Evolutionary conservation across 208 protist genomes (phyloP).

Genomic region (Acanthamoeba healyi): DNA sequence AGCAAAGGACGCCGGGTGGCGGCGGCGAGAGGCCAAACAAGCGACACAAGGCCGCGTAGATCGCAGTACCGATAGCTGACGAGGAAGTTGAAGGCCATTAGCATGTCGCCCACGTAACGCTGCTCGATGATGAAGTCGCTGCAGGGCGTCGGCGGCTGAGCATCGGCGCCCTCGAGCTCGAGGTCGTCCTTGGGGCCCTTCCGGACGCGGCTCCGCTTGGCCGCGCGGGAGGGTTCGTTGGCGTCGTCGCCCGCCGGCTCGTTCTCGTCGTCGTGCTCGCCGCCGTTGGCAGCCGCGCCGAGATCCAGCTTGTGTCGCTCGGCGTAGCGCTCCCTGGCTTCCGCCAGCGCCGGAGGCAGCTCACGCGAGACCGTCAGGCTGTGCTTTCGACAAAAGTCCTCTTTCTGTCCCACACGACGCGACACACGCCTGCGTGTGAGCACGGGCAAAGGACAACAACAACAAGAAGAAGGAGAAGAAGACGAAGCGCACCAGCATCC

Average conservation of each 20-base stretch:
- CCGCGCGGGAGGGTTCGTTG: not conserved
- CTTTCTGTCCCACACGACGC: not conserved
- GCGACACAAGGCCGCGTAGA: not conserved
- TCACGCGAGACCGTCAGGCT: not conserved
- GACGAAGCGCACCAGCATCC: not conserved
- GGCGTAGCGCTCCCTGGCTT: constrained; percentile 5
- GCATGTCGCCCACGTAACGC: constrained; percentile 19
- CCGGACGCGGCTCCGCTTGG: not conserved
- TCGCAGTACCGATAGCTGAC: constrained; percentile 18
- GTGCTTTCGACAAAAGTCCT: constrained; percentile 8
- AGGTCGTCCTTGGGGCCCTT: constrained; percentile 18
- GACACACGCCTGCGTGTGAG: not conserved
- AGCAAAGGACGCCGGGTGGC: too few species aligned
- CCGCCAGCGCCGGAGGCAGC: not conserved
- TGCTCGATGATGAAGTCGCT: not conserved
- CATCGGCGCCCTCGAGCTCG: not conserved
- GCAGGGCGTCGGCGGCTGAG: not conserved
- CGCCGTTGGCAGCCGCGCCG: not conserved
- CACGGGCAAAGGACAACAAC: not conserved
- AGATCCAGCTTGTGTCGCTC: constrained; percentile 11
- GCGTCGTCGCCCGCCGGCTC: not conserved
- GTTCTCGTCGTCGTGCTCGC: not conserved
- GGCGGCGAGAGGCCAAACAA: not conserved
- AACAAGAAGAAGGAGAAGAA: not conserved
- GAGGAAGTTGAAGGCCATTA: constrained; percentile 25